Base-by-base conservation (phyloP, 306 rosid genomes). In the Cucurbita ficifolia region DNA sequence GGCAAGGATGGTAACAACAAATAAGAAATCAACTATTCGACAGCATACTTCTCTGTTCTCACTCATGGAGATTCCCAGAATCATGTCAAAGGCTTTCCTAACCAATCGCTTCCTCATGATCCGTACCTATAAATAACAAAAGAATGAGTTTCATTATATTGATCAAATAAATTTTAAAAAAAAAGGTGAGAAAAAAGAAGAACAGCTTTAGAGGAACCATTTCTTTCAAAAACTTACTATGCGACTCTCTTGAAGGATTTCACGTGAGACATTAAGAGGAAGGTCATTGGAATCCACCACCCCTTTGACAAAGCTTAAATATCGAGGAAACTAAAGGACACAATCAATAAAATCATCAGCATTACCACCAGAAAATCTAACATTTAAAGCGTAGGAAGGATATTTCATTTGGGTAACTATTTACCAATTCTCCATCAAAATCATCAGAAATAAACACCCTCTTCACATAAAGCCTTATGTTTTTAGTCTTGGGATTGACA, bases 241-340 rank as follows among this genome's bases (percentile, higher is more conserved):
- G 69, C 96, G 91, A 76, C 97, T 95, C 80, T 95, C 99, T 86
- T 95, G 99, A 81, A 91, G 99, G 83, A 95, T 89, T 83, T 95
- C 99, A 72, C 97, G 97, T 10, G 99, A 95, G 70, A 91, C 96
- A 75, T 95, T 95, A 77, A 95, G 97, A 53, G 99, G 99, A 77
- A 95, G 99, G 81, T 91, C 97, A 80, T 88, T 85, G 1, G 99
- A 95, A 80, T 95, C 99, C 74, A 95, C 97, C 76, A 91, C 91
- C 83, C 99, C 99, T 81, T 95, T 91, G 76, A 91, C 83, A 63
- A 95, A 95, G 89, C 97, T 95, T 48, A 91, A 85, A 78, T 95
- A 95, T 50, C 96, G 88, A 4, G 99, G 99, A 80, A 95, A 95
- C 99, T 95, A 82, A 50, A 61, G 73, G 73, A 54, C 77, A 82